Evolutionary conservation across 305 asterid genomes (phyloP).

Genomic region (Fraxinus greggii): DNA sequence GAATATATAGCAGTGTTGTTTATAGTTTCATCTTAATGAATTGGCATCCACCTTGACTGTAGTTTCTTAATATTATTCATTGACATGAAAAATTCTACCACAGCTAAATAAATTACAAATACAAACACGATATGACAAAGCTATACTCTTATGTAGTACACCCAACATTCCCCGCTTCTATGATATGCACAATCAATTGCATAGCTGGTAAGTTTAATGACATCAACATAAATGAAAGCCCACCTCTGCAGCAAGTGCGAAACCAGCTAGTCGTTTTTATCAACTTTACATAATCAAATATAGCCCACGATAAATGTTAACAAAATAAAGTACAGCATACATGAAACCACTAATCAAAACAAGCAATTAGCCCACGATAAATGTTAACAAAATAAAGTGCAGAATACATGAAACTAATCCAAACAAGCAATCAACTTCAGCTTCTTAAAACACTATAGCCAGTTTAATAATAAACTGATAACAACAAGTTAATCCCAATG

Average conservation of each 20-base stretch:
- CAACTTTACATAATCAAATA: not conserved
- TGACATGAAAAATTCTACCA: not conserved
- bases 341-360: not conserved
- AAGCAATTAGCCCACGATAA: conserved; percentile 5
- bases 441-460: not conserved
- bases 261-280: not conserved
- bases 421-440: conserved; percentile 11
- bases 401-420: not conserved
- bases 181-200: not conserved
- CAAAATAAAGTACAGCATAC: not conserved
- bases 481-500: not conserved
- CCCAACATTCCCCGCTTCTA: not conserved
- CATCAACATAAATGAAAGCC: not conserved
- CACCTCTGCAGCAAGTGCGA: not conserved
- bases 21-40: not conserved
- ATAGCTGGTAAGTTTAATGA: not conserved
- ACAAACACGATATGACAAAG: not conserved
- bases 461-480: not conserved
- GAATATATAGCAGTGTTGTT: not conserved
- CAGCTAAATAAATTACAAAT: not conserved
- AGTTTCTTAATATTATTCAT: not conserved
- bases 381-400: not conserved
- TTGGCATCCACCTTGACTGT: not conserved
- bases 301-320: not conserved
- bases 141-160: conserved; percentile 2